These are phyloP conservation scores for Myxozyma vanderwaltii DNA, from an alignment of 805 yeast species.

Conservation along the genomic window DNA sequence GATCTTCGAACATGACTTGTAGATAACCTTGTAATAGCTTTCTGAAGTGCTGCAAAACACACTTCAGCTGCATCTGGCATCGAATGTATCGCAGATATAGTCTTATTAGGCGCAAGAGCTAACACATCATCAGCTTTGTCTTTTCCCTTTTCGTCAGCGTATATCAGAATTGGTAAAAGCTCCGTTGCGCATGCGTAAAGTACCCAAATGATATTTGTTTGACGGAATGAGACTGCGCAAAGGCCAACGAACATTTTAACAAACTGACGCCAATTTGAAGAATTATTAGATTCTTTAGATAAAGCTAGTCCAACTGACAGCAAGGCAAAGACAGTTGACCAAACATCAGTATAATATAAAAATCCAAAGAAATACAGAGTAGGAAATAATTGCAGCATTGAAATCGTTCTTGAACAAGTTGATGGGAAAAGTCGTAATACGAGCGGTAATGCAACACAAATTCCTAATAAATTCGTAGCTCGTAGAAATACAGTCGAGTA, in stretches of 20 bases:
- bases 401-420: background rate
- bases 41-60: background rate
- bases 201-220: conserved; percentile 89
- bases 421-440: conserved; percentile 9
- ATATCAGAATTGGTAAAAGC: background rate
- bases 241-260: conserved; percentile 1
- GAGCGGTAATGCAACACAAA: conserved; percentile 55
- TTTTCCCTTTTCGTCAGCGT: conserved; percentile 17
- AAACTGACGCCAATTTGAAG: background rate
- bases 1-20: background rate
- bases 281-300: background rate
- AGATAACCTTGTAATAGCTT: conserved; percentile 1
- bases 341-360: conserved; percentile 88
- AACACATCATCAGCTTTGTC: conserved; percentile 14
- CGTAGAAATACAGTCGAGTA: conserved; percentile 50
- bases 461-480: conserved; percentile 67
- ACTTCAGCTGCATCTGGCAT: conserved; percentile 4
- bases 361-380: conserved; percentile 70
- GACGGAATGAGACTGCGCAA: conserved; percentile 63
- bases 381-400: conserved; percentile 54
- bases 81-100: background rate
- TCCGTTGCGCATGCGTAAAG: conserved; percentile 15
- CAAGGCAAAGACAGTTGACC: conserved; percentile 77
- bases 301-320: conserved; percentile 46
- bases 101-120: conserved; percentile 5